A percentile compares a stretch with the other conserved stretches of the same genome.
phyloP scores from a whole-genome alignment of 441 rosid species.

The Manihot esculenta region DNA sequence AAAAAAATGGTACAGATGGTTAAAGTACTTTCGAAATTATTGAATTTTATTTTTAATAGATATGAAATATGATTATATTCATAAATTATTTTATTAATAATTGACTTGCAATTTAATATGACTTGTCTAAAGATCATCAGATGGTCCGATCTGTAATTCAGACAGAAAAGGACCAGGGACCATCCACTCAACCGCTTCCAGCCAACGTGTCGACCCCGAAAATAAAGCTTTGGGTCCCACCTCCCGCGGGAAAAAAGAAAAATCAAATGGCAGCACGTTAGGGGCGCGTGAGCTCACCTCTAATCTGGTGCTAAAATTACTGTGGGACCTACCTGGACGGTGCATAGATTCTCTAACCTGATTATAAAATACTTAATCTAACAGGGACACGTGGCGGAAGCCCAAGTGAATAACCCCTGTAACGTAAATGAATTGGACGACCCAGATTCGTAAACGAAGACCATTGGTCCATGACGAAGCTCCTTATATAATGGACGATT shows the following conservation, averaged over 20 bases:
- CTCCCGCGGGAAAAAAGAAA: background rate
- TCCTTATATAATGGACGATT: background rate
- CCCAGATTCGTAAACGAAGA: conserved; percentile 16
- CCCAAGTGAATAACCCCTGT: no score
- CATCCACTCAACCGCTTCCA: background rate
- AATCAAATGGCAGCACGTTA: background rate
- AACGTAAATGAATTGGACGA: conserved; percentile 10
- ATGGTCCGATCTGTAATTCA: no score
- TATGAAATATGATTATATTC: no score
- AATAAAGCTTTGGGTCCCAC: background rate
- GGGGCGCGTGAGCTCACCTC: background rate
- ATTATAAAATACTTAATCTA: background rate
- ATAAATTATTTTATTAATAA: no score
- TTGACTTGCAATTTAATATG: no score
- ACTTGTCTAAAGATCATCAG: no score
- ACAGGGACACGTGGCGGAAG: conserved; percentile 18
- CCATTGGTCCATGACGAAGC: no score
- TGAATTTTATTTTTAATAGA: no score
- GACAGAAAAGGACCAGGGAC: background rate
- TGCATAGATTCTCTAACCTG: background rate
- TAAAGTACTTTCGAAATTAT: no score
- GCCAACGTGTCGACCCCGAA: background rate
- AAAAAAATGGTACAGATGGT: no score
- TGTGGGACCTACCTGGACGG: conserved; percentile 12
- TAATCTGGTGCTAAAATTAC: conserved; percentile 7